Evolutionary conservation across 2,329 filamentous ascomycete genomes (phyloP), one percentile per base, ranked within the genome.

Genomic region (Cladosporium austrohemisphaericum): DNA sequence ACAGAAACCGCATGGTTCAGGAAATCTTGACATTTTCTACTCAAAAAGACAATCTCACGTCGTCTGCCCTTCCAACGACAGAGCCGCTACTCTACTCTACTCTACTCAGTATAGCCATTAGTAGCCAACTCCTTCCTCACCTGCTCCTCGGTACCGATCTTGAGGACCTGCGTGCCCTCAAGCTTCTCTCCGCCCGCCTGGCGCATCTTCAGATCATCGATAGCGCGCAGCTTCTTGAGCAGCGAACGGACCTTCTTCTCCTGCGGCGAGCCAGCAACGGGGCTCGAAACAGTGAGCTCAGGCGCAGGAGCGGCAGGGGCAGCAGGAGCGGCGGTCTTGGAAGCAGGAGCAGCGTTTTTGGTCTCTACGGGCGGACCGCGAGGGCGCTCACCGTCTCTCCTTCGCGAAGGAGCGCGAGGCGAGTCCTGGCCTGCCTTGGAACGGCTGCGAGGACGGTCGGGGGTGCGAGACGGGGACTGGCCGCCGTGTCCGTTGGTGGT

Each of bases 81-180:
- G n/a, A n/a, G n/a, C n/a, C n/a, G n/a, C n/a, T n/a, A n/a, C n/a
- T n/a, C n/a, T n/a, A n/a, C n/a, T n/a, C n/a, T n/a, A n/a, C 19
- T 20, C 4, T 38, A 47, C 33, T 47, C 44, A 14, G 44, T 47
- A 18, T 47, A 47, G 22, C 44, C 44, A 14, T 47, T 47, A 33
- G 16, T 38, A 13, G 44, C 47, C 37, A 98, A 74, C 72, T 98
- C 93, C 71, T 86, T 88, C 54, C 91, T 77, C 51, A 98, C 92
- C 13, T 79, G 72, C 41, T 83, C 76, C 74, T 97, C 95, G 18
- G 90, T 97, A 49, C 82, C 80, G 61, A 98, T 98, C 80, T 98
- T 98, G 78, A 95, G 94, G 71, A 98, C 83, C 74, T 98, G 93
- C 25, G 93, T 98, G 65, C 96, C 92, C 73, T 98, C 93, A 53